Base-by-base conservation (phyloP, 257 asterid species). In the Solanum bulbocastanum region DNA sequence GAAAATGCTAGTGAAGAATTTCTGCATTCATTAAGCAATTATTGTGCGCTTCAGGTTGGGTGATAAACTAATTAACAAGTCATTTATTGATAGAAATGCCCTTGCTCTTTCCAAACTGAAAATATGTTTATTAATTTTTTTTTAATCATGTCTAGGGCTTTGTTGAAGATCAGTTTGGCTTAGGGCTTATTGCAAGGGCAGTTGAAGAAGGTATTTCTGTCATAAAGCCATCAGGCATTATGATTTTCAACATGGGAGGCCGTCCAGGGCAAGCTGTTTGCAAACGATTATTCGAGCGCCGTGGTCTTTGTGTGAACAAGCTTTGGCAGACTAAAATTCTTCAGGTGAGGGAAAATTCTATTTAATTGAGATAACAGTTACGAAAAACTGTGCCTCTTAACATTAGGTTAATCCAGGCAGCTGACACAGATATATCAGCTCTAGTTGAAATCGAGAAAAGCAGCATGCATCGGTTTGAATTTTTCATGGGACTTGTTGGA, bases 171-270 rank as follows among this genome's bases (percentile, higher is more conserved):
- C 99, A 97, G 90, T 97, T 97, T 94, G 99, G 99, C 85, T 91
- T 97, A 88, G 99, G 99, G 49, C 95, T 97, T 85, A 97, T 97
- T 88, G 99, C 99, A 25, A 94, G 99, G 94, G 99, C 99, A 58
- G 98, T 97, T 75, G 99, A 97, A 90, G 99, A 97, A 90, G 99
- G 99, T 88, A 96, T 97, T 90, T 93, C 98, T 91, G 98, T 97
- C 87, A 93, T 97, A 91, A 97, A 97, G 86, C 98, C 99, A 90
- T 85, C 92, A 92, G 99, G 99, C 60, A 94, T 97, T 92, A 96
- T 97, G 99, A 97, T 97, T 88, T 97, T 97, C 89, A 97, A 97
- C 90, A 96, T 97, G 98, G 99, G 99, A 73, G 99, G 99, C 76
- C 98, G 99, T 86, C 99, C 99, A 5, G 99, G 99, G 73, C 98